These are phyloP conservation scores for Fusarium veterinarium DNA, from an alignment of 2,329 filamentous ascomycete genomes.

Conservation along the genomic window DNA sequence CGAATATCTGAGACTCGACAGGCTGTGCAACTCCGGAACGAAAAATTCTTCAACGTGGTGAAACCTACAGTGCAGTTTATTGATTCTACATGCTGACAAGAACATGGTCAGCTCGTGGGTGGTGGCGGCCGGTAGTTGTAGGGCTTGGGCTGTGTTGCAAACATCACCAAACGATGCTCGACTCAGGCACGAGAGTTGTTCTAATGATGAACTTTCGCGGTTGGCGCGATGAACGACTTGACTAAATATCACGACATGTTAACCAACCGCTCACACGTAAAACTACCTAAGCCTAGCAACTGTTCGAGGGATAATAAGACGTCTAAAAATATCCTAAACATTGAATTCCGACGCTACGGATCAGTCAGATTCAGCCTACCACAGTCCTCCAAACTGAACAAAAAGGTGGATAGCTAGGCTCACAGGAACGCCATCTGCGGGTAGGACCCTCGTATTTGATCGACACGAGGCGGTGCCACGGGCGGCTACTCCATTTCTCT, in stretches of 20 bases:
- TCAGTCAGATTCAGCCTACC: constrained; percentile 11
- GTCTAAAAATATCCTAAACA: constrained; percentile 25
- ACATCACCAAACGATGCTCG: neutral
- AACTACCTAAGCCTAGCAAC: neutral
- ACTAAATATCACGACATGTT: neutral
- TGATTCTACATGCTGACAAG: neutral
- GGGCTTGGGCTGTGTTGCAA: neutral
- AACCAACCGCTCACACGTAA: neutral
- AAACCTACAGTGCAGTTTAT: neutral
- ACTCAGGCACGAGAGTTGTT: neutral
- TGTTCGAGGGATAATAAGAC: neutral
- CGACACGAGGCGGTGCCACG: constrained; percentile 36
- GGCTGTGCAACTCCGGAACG: neutral
- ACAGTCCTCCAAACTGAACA: constrained; percentile 9
- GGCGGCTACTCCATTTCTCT: constrained; percentile 23
- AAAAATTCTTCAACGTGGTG: neutral
- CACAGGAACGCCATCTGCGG: constrained; percentile 28
- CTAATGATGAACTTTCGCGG: neutral
- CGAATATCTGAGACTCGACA: neutral
- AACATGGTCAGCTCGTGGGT: neutral
- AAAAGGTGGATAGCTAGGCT: constrained; percentile 30
- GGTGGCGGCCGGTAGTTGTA: neutral
- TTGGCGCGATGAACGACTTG: constrained; percentile 2
- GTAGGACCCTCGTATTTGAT: constrained; percentile 36
- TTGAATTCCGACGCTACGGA: constrained; percentile 26